Evolutionary conservation across 2,329 filamentous ascomycete species (phyloP).

Genomic region (Aureobasidium sp.): DNA sequence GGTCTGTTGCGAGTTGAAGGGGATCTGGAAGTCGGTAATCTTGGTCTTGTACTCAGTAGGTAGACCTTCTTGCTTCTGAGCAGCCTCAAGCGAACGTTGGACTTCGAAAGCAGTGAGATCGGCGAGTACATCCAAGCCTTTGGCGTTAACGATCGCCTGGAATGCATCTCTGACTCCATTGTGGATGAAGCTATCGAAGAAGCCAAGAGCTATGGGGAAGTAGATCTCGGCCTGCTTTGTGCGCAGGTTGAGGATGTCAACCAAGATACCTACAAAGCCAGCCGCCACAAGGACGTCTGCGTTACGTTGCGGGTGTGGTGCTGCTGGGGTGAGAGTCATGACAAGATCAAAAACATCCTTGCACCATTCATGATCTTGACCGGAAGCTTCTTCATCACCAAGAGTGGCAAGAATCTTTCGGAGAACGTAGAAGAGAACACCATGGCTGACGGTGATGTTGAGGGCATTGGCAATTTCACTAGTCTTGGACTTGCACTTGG

Average conservation of each 20-base stretch:
- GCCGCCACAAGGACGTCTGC: conserved; percentile 80
- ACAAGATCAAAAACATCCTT: conserved; percentile 83
- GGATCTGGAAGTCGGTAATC: conserved; percentile 85
- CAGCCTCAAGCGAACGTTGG: conserved; percentile 55
- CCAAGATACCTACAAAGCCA: conserved; percentile 79
- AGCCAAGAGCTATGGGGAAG: conserved; percentile 74
- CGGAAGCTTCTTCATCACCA: conserved; percentile 49
- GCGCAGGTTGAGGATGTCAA: conserved; percentile 77
- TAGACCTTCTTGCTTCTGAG: conserved; percentile 63
- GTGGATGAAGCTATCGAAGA: conserved; percentile 82
- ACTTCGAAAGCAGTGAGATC: conserved; percentile 76
- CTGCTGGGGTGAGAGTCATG: conserved; percentile 57
- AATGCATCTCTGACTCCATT: conserved; percentile 71
- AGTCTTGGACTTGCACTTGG: conserved; percentile 65
- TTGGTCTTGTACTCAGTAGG: conserved; percentile 63
- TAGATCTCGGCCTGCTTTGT: conserved; percentile 74
- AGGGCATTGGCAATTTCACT: conserved; percentile 82
- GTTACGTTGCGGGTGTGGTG: conserved; percentile 51
- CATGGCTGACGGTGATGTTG: conserved; percentile 92
- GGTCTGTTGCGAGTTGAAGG: conserved; percentile 87
- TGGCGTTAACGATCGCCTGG: conserved; percentile 68
- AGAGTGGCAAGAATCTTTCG: conserved; percentile 84
- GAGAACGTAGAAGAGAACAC: conserved; percentile 85
- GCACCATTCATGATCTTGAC: conserved; percentile 78
- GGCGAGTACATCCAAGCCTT: conserved; percentile 84